Base-by-base conservation (phyloP, 176 grass and related monocot species). In the Oryza brachyantha region DNA sequence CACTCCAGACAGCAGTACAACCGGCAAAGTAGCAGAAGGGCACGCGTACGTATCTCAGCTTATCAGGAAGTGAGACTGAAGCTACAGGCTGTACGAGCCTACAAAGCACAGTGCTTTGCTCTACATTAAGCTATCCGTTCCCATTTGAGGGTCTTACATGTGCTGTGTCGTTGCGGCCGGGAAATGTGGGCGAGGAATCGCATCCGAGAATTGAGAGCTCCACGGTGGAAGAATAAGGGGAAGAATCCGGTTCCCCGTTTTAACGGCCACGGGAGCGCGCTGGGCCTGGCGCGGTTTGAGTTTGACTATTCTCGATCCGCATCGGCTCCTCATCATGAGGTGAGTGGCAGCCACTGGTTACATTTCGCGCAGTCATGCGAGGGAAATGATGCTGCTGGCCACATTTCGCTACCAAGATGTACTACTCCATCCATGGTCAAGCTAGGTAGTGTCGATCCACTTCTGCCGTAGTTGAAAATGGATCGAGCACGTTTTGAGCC, bases 371-470 rank as follows among this genome's bases (percentile, higher is more conserved):
- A 3, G 42, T 45, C 42, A 14, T 45, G 10, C 52, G 31, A 25
- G 21, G 29, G 66, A 70, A 76, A 69, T 62, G n/a, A 84, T 84
- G 87, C 13, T 90, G 91, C 66, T 90, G 84, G 84, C 87, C 76
- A 87, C 84, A 71, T 75, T 43, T 80, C 45, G 54, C 39, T 5
- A 10, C 42, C 4, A 14, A 14, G 63, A 78, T n/a, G 52, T 57
- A 8, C 21, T 9, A 24, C 52, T 57, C 0, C 42, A n/a, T 45
- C 21, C 5, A 7, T 39, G 64, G 4, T 43, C 39, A 1, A 21
- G 9, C 5, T 64, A 32, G 7, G 17, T 25, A 48, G 21, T 21
- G 12, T 26, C 34, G 19, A n/a, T 26, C 10, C 17, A 59, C 37
- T 48, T n/a, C n/a, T n/a, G n/a, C n/a, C n/a, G n/a, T n/a, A n/a